A percentile compares a stretch with the other conserved stretches of the same genome.
phyloP scores from a whole-genome alignment of 495 filamentous ascomycete species.

The Bathelium albidoporum region DNA sequence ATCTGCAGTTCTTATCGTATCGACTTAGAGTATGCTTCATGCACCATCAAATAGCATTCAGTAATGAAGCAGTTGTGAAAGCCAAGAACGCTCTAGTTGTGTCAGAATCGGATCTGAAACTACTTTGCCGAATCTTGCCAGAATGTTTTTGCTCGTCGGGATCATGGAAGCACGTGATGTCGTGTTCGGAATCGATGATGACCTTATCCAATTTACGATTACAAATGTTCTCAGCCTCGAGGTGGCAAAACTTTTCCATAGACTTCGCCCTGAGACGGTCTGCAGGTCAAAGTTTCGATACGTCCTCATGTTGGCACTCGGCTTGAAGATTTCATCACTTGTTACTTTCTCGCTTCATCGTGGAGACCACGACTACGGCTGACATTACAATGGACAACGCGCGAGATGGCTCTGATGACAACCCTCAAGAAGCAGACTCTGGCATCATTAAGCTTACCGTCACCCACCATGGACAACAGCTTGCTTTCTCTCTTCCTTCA shows the following conservation, averaged over 20 bases:
- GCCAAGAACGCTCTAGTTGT: background rate
- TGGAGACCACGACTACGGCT: background rate
- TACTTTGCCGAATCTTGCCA: background rate
- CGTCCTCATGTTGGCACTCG: background rate
- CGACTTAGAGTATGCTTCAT: background rate
- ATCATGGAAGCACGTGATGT: background rate
- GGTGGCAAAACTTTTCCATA: background rate
- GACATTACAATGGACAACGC: background rate
- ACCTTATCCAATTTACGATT: background rate
- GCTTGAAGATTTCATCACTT: background rate
- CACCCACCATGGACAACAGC: conserved; percentile 45
- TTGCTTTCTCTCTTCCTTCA: conserved; percentile 35
- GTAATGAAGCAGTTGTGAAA: background rate
- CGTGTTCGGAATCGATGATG: background rate
- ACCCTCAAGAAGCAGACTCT: background rate
- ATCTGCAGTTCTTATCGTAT: background rate
- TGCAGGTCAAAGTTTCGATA: background rate
- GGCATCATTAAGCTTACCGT: conserved; percentile 33
- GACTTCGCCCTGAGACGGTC: background rate
- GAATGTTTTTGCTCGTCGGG: background rate
- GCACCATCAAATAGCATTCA: background rate
- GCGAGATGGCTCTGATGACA: background rate
- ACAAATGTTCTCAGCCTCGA: conserved; percentile 2
- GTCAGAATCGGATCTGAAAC: background rate
- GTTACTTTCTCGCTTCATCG: background rate